phyloP scores from a whole-genome alignment of 1,284 basidiomycete genomes.

The Cystobasidiaceae sp. region DNA sequence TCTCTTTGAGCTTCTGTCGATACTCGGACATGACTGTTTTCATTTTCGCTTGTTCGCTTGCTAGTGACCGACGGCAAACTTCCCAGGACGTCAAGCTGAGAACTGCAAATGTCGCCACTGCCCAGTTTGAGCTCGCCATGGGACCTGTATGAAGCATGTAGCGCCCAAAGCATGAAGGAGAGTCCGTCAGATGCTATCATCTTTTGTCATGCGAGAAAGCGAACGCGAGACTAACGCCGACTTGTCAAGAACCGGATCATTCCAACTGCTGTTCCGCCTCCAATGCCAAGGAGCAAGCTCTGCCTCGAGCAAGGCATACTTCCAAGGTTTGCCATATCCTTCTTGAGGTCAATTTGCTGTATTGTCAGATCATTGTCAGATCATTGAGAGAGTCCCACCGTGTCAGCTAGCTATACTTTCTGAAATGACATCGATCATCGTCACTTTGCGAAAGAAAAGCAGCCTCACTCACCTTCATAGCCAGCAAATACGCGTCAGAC shows the following conservation, averaged over 20 bases:
- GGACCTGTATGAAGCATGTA: conserved; percentile 1
- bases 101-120: conserved; percentile 30
- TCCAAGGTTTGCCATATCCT: conserved; percentile 20
- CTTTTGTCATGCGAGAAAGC: not conserved
- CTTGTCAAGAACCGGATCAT: conserved; percentile 28
- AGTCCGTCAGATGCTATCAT: too few species aligned
- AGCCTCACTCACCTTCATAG: conserved; percentile 13
- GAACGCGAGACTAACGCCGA: conserved; percentile 13
- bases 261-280: conserved; percentile 28
- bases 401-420: not conserved
- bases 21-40: conserved; percentile 26
- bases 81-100: conserved; percentile 29
- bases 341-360: conserved; percentile 30
- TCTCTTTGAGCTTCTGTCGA: conserved; percentile 8
- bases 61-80: conserved; percentile 12
- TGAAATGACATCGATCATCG: too few species aligned
- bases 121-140: conserved; percentile 32
- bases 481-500: conserved; percentile 24
- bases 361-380: not conserved
- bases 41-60: conserved; percentile 20
- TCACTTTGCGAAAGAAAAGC: too few species aligned
- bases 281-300: conserved; percentile 30
- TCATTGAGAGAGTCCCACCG: not conserved
- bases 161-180: not conserved
- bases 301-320: conserved; percentile 29